Conservation (phyloP, 2,329 filamentous ascomycete species). For the Orbilia blumenaviensis region DNA sequence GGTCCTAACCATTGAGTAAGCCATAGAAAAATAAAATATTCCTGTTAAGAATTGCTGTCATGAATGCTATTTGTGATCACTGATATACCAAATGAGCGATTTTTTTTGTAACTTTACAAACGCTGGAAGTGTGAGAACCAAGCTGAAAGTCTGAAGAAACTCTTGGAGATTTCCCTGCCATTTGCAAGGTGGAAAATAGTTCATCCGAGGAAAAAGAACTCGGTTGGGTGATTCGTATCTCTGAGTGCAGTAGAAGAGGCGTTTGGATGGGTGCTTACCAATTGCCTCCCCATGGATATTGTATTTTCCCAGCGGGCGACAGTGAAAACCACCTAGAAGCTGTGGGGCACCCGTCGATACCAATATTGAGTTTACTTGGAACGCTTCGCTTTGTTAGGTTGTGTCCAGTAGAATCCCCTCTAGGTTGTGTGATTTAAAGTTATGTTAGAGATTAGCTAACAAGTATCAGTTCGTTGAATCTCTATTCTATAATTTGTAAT, state of each 20-base stretch:
- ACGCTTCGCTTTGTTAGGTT: not conserved
- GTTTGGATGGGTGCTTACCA: constrained; percentile 12
- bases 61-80: not conserved
- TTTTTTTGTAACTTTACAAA: not conserved
- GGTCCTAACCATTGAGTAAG: not conserved
- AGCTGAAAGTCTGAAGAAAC: not conserved
- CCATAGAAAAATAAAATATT: not conserved
- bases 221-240: constrained; percentile 12
- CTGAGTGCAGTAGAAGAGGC: not conserved
- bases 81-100: not conserved
- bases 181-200: constrained; percentile 55
- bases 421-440: not conserved
- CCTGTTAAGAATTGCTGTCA: not conserved
- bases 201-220: constrained; percentile 45
- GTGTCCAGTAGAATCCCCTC: not conserved
- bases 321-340: constrained; percentile 2
- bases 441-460: not conserved
- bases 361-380: not conserved
- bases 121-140: not conserved
- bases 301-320: constrained; percentile 16
- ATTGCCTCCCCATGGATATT: constrained; percentile 25
- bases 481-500: too few relatives aligned
- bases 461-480: not conserved
- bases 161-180: constrained; percentile 30
- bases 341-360: constrained; percentile 19